Base-by-base conservation (phyloP, 2,329 filamentous ascomycete genomes). In the Penicillium janthinellum region DNA sequence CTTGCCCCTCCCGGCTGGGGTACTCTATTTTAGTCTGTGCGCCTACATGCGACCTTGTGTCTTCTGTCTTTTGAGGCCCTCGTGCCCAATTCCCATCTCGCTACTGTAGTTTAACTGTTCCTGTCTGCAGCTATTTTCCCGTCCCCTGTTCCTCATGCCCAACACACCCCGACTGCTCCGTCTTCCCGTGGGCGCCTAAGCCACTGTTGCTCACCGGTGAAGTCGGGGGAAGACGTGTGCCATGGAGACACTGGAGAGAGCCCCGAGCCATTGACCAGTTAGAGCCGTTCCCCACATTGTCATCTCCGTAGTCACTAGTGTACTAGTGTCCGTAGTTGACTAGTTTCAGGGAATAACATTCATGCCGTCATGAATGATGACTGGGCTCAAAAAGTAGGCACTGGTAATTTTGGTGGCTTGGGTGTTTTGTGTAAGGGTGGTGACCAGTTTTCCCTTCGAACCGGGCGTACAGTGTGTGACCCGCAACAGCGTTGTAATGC, bases 311-410 rank as follows among this genome's bases (percentile, higher is more conserved):
- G 22, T 22, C 22, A 22, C 22, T 22, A 57, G 58, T 59, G 4
- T 57, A 20, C n/a, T 11, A 20, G 42, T 22, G 42, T 17, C n/a
- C 14, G 17, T 22, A 45, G 25, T 41, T 28, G 28, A 41, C 20
- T 38, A 12, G 48, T 37, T 35, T 56, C 50, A 62, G 50, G 58
- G 31, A 52, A 55, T 53, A n/a, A 8, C n/a, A 35, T 64, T 66
- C 66, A 64, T 66, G 64, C 63, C 70, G 70, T 73, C 71, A 73
- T 67, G 51, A 58, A 54, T 59, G 56, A 73, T 67, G 51, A 58
- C 54, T 59, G 56, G 56, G 57, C 47, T 48, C 37, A 25, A 55
- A 57, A 62, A 55, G 42, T 37, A 45, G 31, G 39, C 52, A 52
- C 34, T 10, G 52, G 42, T 45, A 44, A 45, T 45, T 45, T 47